A percentile compares a stretch with the other conserved stretches of the same genome.
Evolutionary conservation across 495 filamentous ascomycete species (phyloP).

Genomic region (Neohortaea acidophila): DNA sequence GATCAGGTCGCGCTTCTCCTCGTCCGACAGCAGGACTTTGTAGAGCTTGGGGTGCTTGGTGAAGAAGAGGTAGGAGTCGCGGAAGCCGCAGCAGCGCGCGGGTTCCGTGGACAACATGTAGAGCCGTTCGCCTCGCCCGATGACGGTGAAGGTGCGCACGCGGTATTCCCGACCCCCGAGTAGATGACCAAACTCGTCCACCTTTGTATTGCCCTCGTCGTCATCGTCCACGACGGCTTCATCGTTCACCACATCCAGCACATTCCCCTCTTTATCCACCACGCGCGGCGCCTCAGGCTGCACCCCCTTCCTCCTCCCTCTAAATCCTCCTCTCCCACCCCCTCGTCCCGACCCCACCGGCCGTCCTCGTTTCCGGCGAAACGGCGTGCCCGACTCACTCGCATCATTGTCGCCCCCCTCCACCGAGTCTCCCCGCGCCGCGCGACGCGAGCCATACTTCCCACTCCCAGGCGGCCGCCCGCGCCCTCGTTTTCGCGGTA

Average conservation of each 20-base stretch:
- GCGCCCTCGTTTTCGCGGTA: conserved; percentile 9
- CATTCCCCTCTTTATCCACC: conserved; percentile 86
- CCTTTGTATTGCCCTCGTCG: conserved; percentile 77
- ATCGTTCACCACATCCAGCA: conserved; percentile 79
- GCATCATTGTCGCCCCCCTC: conserved; percentile 10
- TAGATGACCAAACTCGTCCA: conserved; percentile 72
- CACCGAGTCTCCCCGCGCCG: too few species aligned
- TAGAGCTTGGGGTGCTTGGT: conserved; percentile 87
- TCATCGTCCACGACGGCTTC: conserved; percentile 82
- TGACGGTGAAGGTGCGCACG: conserved; percentile 81
- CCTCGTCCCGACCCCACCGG: conserved; percentile 41
- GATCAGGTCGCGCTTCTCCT: conserved; percentile 86
- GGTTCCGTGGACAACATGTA: conserved; percentile 99
- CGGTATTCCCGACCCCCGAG: conserved; percentile 76
- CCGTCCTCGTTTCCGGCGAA: conserved; percentile 50
- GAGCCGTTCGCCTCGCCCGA: conserved; percentile 63
- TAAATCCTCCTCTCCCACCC: conserved; percentile 40
- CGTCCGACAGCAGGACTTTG: conserved; percentile 89
- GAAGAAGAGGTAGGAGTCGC: conserved; percentile 96
- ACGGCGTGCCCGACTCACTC: conserved; percentile 39
- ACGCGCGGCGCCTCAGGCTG: conserved; percentile 59
- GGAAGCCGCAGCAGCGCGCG: conserved; percentile 87
- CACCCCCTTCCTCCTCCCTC: conserved; percentile 55
- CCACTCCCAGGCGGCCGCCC: conserved; percentile 2
- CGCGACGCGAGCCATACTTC: too few species aligned